Conservation (phyloP, 2,329 filamentous ascomycete genomes). For the Fusarium tupiense region DNA sequence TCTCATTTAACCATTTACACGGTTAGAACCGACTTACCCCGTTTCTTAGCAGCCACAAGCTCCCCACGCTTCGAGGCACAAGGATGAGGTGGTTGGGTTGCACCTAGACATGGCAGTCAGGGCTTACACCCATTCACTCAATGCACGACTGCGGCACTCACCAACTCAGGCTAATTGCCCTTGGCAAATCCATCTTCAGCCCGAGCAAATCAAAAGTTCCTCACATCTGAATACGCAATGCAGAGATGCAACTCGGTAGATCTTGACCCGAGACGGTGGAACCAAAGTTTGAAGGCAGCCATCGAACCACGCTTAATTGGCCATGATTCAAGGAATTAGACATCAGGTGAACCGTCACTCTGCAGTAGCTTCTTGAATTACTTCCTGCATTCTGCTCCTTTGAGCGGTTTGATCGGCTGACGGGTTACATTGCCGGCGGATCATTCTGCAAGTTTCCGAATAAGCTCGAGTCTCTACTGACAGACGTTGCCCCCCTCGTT, state of each 20-base stretch:
- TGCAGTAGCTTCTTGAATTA: background rate
- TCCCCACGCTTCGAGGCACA: background rate
- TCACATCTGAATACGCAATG: background rate
- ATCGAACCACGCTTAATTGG: background rate
- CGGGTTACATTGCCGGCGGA: slow-evolving; percentile 19
- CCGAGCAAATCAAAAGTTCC: background rate
- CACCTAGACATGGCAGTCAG: slow-evolving; percentile 7
- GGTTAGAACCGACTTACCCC: background rate
- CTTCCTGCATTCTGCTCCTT: background rate
- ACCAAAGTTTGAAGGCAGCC: background rate
- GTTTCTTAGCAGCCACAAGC: background rate
- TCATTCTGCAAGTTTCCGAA: slow-evolving; percentile 1
- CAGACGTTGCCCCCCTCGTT: background rate
- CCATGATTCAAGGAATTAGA: background rate
- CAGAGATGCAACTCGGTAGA: slow-evolving; percentile 3
- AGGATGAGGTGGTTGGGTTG: background rate
- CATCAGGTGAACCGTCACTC: slow-evolving; percentile 7
- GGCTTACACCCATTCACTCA: slow-evolving; percentile 4
- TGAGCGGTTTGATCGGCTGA: background rate
- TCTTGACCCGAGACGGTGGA: slow-evolving; percentile 25
- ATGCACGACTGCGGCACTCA: slow-evolving; percentile 15
- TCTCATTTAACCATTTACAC: background rate
- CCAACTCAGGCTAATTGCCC: slow-evolving; percentile 24
- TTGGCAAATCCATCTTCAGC: background rate
- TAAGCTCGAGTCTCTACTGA: background rate